Evolutionary conservation across 176 grass and related monocot species (phyloP), one percentile per base, ranked within the genome.

Genomic region (Cocos nucifera): DNA sequence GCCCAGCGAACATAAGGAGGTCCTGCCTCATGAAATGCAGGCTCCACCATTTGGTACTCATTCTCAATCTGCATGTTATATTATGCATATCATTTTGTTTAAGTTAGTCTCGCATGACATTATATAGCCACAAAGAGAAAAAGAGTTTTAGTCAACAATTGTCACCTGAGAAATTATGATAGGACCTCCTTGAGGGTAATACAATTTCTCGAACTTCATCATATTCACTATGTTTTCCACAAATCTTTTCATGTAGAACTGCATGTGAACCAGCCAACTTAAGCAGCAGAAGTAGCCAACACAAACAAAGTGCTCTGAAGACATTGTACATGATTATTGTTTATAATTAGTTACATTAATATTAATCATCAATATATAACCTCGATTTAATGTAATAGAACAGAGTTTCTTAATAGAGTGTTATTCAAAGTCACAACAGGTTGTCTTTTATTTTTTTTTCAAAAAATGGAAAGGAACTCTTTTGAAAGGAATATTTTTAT

Each of bases 151-250:
- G 35, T 44, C 9, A 44, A 12, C 35, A 44, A 14, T 2, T 12
- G 9, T 60, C 53, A 87, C 88, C 83, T 93, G 88, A 78, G 88
- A 78, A 69, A 93, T 66, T 64, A 93, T 93, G 51, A 93, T 92
- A 3, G 89, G 89, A 25, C 89, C 89, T 72, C 89, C 89, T 79
- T 93, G 89, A 53, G 80, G 80, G 18, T 86, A 83, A 48, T 81
- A 93, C n/a, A 87, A 56, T 6, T 51, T 30, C 52, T 93, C 77
- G 15, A 72, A 39, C 78, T 84, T 87, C 77, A 93, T 84, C 70
- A 84, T 58, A 52, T 76, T 35, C 17, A 93, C 80, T 7, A 93
- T 87, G 76, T 69, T 79, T 39, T 66, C 61, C 15, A 88, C 87
- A 78, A 91, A 97, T 67, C 32, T 78, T 80, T 88, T 49, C 84